Conservation (phyloP, 163 green algal species). For the Scenedesmus sp. region DNA sequence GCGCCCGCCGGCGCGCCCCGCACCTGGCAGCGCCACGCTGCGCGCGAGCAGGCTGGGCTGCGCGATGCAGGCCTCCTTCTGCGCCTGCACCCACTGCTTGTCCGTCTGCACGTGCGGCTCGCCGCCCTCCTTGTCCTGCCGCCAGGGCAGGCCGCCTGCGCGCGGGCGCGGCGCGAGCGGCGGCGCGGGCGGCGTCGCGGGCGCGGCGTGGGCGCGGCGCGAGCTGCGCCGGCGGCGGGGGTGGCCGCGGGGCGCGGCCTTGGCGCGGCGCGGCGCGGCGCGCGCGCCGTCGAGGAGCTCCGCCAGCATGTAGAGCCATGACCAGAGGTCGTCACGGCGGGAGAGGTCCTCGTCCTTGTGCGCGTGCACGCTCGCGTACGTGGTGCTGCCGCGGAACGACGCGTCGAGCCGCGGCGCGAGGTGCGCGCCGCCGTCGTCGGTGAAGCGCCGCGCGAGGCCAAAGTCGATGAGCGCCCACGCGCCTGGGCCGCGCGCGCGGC, state of each 20-base stretch:
- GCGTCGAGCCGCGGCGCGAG: constrained; percentile 62
- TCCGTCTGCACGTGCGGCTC: constrained; percentile 12
- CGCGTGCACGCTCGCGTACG: constrained; percentile 73
- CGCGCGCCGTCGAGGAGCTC: constrained; percentile 67
- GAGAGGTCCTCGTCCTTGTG: constrained; percentile 67
- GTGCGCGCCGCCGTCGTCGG: constrained; percentile 55
- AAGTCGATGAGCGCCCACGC: constrained; percentile 82
- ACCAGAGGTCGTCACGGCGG: constrained; percentile 84
- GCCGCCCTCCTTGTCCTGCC: constrained; percentile 30
- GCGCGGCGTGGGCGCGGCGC: neutral
- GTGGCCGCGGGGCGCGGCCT: neutral
- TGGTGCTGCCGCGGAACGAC: constrained; percentile 76
- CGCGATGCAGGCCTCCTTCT: constrained; percentile 27
- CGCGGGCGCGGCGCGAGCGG: neutral
- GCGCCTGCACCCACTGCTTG: constrained; percentile 43
- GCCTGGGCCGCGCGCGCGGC: constrained; percentile 50
- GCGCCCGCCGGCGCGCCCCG: no score
- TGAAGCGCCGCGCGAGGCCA: constrained; percentile 73
- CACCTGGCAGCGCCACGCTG: neutral
- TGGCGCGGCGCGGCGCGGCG: no score
- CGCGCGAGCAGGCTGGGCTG: constrained; percentile 3
- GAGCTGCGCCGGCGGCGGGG: neutral
- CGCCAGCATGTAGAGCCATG: constrained; percentile 82
- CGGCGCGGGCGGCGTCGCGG: neutral
- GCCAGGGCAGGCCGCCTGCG: constrained; percentile 41